Percentiles rank a stretch among this genome's conserved stretches.
These are phyloP conservation scores for Xylaria cubensis DNA, from an alignment of 495 filamentous ascomycete species.

Conservation along the genomic window DNA sequence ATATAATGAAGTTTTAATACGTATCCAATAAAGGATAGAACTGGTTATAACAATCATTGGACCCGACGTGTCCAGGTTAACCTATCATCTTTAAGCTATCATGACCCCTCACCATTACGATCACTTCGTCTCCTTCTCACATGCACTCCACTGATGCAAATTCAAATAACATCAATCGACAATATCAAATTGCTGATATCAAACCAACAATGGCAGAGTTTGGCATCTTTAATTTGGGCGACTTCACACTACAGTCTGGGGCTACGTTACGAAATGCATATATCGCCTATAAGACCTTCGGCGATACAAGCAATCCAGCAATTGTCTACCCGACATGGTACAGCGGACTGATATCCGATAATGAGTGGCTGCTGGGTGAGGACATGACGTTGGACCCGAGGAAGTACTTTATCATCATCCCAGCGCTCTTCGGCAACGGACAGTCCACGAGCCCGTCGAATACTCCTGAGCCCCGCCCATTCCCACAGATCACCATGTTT, in stretches of 20 bases:
- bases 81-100: neutral
- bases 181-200: neutral
- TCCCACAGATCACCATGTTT: slow-evolving; percentile 67
- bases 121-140: neutral
- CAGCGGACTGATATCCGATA: slow-evolving; percentile 66
- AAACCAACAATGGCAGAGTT: slow-evolving; percentile 15
- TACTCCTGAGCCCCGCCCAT: slow-evolving; percentile 54
- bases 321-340: slow-evolving; percentile 78
- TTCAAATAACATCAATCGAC: neutral
- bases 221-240: slow-evolving; percentile 37
- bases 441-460: slow-evolving; percentile 75
- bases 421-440: slow-evolving; percentile 75
- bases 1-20: neutral
- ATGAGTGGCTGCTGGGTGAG: slow-evolving; percentile 70
- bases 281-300: slow-evolving; percentile 76
- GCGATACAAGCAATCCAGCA: slow-evolving; percentile 64
- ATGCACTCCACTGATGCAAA: neutral
- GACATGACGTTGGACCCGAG: slow-evolving; percentile 65
- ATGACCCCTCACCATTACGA: slow-evolving; percentile 2
- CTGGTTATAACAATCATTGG: neutral
- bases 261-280: slow-evolving; percentile 34
- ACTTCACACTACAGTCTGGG: slow-evolving; percentile 41
- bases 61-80: neutral
- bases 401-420: slow-evolving; percentile 73
- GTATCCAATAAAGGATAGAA: neutral